A percentile compares a stretch with the other conserved stretches of the same genome.
Evolutionary conservation across 805 yeast genomes (phyloP).

Genomic region (Lipomyces sp.): DNA sequence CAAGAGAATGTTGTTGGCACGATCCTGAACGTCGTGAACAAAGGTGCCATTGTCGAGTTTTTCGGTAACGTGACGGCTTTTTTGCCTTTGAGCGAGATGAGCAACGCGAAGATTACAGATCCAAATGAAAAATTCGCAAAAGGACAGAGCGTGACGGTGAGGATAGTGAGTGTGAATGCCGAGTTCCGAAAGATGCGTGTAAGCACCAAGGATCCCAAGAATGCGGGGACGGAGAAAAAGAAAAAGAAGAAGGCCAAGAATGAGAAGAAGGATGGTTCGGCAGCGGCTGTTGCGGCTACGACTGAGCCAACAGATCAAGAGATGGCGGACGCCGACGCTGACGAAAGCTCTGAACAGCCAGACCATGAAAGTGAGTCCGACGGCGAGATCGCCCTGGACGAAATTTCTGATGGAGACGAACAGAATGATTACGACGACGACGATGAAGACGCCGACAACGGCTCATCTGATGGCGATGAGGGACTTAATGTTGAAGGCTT

Average conservation of each 20-base stretch:
- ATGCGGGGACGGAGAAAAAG: background rate
- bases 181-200: slow-evolving; percentile 58
- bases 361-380: slow-evolving; percentile 13
- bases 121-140: slow-evolving; percentile 74
- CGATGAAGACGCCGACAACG: slow-evolving; percentile 31
- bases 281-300: slow-evolving; percentile 53
- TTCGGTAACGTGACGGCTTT: slow-evolving; percentile 76
- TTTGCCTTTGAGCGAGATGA: slow-evolving; percentile 82
- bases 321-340: slow-evolving; percentile 31
- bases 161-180: slow-evolving; percentile 53
- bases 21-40: slow-evolving; percentile 63
- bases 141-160: slow-evolving; percentile 80
- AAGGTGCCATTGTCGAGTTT: slow-evolving; percentile 81
- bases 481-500: slow-evolving; percentile 85
- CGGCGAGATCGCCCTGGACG: slow-evolving; percentile 27
- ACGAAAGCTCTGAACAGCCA: slow-evolving; percentile 35
- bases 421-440: slow-evolving; percentile 38
- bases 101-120: slow-evolving; percentile 76
- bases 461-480: slow-evolving; percentile 23
- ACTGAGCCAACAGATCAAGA: slow-evolving; percentile 28
- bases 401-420: slow-evolving; percentile 38
- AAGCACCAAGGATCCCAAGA: slow-evolving; percentile 63
- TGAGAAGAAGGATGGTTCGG: slow-evolving; percentile 40
- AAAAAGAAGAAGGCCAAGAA: slow-evolving; percentile 8
- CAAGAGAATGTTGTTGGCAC: slow-evolving; percentile 60